A percentile compares a stretch with the other conserved stretches of the same genome.
Evolutionary conservation across 148 eudicot genomes (phyloP).

Genomic region (Talinum fruticosum): DNA sequence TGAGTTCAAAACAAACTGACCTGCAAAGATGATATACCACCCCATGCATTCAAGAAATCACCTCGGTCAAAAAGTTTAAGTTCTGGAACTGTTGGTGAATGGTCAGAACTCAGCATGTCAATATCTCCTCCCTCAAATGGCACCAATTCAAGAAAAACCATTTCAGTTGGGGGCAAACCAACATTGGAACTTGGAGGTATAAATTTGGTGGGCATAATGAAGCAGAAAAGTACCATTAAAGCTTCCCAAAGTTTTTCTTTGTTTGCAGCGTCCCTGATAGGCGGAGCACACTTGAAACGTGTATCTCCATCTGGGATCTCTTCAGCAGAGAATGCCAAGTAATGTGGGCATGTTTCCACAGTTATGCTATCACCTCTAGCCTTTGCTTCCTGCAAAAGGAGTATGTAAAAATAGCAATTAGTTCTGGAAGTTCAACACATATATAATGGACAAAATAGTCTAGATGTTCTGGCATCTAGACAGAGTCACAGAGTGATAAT

Average conservation of each 20-base stretch:
- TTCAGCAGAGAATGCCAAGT: slow-evolving; percentile 90
- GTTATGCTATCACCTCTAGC: slow-evolving; percentile 77
- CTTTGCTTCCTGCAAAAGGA: slow-evolving; percentile 74
- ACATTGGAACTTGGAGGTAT: too few relatives aligned
- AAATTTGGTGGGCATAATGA: neutral
- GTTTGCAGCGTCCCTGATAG: slow-evolving; percentile 80
- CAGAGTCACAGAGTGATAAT: too few relatives aligned
- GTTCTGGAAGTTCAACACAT: neutral
- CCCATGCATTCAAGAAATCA: slow-evolving; percentile 95
- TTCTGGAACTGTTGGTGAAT: slow-evolving; percentile 78
- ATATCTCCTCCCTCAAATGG: slow-evolving; percentile 69
- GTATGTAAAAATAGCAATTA: neutral
- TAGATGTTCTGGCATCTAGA: too few relatives aligned
- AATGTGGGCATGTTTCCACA: slow-evolving; percentile 94
- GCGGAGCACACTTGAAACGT: slow-evolving; percentile 93
- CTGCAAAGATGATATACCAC: slow-evolving; percentile 96
- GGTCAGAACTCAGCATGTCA: slow-evolving; percentile 96
- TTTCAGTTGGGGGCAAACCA: neutral
- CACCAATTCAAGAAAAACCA: slow-evolving; percentile 12
- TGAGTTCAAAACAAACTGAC: slow-evolving; percentile 31
- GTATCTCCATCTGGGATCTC: slow-evolving; percentile 93
- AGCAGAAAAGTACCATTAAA: slow-evolving; percentile 51
- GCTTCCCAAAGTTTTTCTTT: slow-evolving; percentile 82
- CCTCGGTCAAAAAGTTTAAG: slow-evolving; percentile 75
- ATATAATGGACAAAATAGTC: neutral